Conservation (phyloP, 1,284 basidiomycete genomes). For the Fomitopsis pinicola region DNA sequence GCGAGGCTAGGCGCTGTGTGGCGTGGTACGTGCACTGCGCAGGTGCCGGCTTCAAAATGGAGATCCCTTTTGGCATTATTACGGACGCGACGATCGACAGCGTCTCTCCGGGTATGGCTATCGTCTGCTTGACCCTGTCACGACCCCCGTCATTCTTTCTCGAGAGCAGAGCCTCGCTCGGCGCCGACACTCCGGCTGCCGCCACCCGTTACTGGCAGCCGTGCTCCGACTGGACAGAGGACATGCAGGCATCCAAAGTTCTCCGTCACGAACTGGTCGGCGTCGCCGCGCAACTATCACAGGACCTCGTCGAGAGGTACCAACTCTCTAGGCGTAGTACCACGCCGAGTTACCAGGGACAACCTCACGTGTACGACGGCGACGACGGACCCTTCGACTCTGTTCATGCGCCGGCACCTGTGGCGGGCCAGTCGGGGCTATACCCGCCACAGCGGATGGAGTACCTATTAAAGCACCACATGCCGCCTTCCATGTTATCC, state of each 20-base stretch:
- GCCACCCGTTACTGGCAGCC: constrained; percentile 51
- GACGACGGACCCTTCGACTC: neutral
- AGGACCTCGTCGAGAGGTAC: constrained; percentile 49
- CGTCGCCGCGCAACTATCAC: constrained; percentile 55
- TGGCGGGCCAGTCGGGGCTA: neutral
- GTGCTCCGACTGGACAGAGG: constrained; percentile 76
- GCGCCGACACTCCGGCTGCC: constrained; percentile 25
- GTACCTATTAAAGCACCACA: neutral
- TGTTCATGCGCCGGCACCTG: neutral
- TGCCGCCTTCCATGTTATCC: neutral
- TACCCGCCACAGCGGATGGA: neutral
- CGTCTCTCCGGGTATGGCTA: constrained; percentile 49
- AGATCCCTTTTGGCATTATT: constrained; percentile 66
- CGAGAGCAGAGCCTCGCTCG: constrained; percentile 38
- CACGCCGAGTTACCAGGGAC: constrained; percentile 16
- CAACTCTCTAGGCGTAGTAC: constrained; percentile 30
- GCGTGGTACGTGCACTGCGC: constrained; percentile 74
- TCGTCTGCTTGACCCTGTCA: constrained; percentile 60
- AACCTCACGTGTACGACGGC: neutral
- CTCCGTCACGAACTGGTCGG: constrained; percentile 66
- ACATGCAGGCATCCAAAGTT: constrained; percentile 60
- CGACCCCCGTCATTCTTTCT: constrained; percentile 65
- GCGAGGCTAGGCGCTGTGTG: constrained; percentile 57
- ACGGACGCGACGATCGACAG: constrained; percentile 53
- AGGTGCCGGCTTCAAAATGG: constrained; percentile 78